Percentiles rank a stretch among this genome's conserved stretches.
phyloP scores from a whole-genome alignment of 1,284 basidiomycete species.

The Ceratobasidium papillatum region DNA sequence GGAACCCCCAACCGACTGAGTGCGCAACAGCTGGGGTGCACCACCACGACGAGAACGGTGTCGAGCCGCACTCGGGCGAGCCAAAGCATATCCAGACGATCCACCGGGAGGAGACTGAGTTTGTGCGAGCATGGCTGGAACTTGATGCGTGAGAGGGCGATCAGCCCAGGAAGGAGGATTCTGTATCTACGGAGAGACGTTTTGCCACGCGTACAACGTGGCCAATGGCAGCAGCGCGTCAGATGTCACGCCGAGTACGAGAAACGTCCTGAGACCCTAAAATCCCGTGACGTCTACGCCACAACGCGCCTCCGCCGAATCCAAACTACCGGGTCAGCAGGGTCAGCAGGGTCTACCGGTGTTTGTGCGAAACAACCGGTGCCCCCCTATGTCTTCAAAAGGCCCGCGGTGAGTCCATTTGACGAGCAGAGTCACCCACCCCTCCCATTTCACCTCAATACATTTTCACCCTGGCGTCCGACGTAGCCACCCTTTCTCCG shows the following conservation, averaged over 20 bases:
- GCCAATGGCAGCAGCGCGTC: conserved; percentile 11
- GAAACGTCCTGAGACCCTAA: conserved; percentile 9
- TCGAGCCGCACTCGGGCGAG: conserved; percentile 70
- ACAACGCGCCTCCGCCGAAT: conserved; percentile 3
- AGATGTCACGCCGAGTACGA: conserved; percentile 14
- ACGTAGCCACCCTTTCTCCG: conserved; percentile 30
- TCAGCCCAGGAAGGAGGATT: conserved; percentile 21
- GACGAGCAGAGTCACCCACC: conserved; percentile 7
- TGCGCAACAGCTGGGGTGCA: conserved; percentile 75
- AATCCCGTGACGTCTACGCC: conserved; percentile 15
- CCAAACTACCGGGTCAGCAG: conserved; percentile 13
- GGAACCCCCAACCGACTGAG: not conserved
- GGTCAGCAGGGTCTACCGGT: conserved; percentile 9
- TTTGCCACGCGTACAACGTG: conserved; percentile 39
- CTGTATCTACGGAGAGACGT: conserved; percentile 7
- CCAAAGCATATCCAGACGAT: conserved; percentile 82
- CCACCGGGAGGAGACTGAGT: conserved; percentile 81
- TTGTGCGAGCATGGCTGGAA: conserved; percentile 84
- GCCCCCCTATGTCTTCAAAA: conserved; percentile 38
- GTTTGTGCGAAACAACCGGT: conserved; percentile 40
- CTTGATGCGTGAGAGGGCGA: conserved; percentile 21
- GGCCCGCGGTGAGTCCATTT: conserved; percentile 25
- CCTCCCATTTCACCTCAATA: conserved; percentile 23
- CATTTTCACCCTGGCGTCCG: conserved; percentile 36
- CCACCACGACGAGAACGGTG: conserved; percentile 90